These are phyloP conservation scores for Nitzschia sp. DNA, from an alignment of 108 stramenopile genomes.

Conservation along the genomic window DNA sequence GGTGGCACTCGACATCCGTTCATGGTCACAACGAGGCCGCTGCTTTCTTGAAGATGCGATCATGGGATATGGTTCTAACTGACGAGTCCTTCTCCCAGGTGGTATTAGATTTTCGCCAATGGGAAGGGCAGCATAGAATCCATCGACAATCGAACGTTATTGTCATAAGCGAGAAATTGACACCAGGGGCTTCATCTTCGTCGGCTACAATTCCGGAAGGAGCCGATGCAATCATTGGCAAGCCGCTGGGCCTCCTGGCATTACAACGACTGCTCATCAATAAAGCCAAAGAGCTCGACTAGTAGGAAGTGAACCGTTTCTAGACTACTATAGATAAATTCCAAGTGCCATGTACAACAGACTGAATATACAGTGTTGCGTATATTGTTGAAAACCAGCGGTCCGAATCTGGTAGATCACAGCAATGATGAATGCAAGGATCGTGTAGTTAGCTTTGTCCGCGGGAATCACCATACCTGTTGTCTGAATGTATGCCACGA, in stretches of 20 bases:
- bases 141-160: constrained; percentile 50
- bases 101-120: constrained; percentile 53
- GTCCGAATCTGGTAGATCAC: constrained; percentile 42
- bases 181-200: neutral
- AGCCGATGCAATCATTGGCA: constrained; percentile 16
- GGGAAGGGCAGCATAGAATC: constrained; percentile 55
- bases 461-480: constrained; percentile 50
- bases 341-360: constrained; percentile 59
- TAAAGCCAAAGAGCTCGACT: neutral
- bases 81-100: constrained; percentile 47
- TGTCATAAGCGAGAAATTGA: constrained; percentile 18
- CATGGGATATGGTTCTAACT: constrained; percentile 57
- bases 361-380: constrained; percentile 68
- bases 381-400: constrained; percentile 68
- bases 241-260: constrained; percentile 7
- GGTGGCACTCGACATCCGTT: constrained; percentile 43
- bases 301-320: too few relatives aligned
- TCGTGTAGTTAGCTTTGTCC: constrained; percentile 54
- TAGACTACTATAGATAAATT: constrained; percentile 47
- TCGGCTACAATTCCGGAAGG: neutral
- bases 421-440: constrained; percentile 48
- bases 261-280: neutral
- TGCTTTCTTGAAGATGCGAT: constrained; percentile 50
- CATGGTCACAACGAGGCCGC: constrained; percentile 38
- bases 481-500: constrained; percentile 49